These are phyloP conservation scores for Trypanosoma rangeli DNA, from an alignment of 208 protist genomes.

Conservation along the genomic window DNA sequence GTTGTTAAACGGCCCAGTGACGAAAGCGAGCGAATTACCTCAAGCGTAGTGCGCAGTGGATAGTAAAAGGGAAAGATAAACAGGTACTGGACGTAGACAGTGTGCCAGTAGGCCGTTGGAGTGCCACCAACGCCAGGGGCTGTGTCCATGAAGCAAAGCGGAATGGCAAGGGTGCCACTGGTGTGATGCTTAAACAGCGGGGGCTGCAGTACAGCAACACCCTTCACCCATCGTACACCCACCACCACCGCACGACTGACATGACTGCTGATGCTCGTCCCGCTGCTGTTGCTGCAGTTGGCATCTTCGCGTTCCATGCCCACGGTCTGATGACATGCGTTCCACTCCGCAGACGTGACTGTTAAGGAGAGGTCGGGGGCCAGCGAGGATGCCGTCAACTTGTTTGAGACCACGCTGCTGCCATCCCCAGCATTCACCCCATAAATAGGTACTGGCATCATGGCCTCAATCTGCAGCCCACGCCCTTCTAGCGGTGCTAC, in stretches of 20 bases:
- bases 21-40: slow-evolving; percentile 60
- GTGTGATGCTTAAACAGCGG: slow-evolving; percentile 30
- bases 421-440: background rate
- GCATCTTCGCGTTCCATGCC: background rate
- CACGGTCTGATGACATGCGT: background rate
- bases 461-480: slow-evolving; percentile 22
- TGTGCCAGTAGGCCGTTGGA: slow-evolving; percentile 15
- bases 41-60: slow-evolving; percentile 37
- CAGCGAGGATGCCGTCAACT: background rate
- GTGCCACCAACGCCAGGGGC: background rate
- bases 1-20: slow-evolving; percentile 50
- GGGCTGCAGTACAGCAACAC: slow-evolving; percentile 26
- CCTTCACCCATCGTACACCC: slow-evolving; percentile 33
- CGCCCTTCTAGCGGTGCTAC: slow-evolving; percentile 8
- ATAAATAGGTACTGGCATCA: slow-evolving; percentile 29
- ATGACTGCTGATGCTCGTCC: slow-evolving; percentile 7
- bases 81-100: slow-evolving; percentile 72
- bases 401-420: background rate
- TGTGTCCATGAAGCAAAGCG: slow-evolving; percentile 25
- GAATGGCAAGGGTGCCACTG: slow-evolving; percentile 29
- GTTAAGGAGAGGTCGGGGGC: background rate
- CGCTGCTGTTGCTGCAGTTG: background rate
- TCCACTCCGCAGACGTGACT: background rate
- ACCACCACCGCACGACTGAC: slow-evolving; percentile 26
- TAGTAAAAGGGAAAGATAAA: slow-evolving; percentile 42